A percentile compares a stretch with the other conserved stretches of the same genome.
Conservation (phyloP, 1,139 yeast genomes). For the Scheffersomyces insectosa region DNA sequence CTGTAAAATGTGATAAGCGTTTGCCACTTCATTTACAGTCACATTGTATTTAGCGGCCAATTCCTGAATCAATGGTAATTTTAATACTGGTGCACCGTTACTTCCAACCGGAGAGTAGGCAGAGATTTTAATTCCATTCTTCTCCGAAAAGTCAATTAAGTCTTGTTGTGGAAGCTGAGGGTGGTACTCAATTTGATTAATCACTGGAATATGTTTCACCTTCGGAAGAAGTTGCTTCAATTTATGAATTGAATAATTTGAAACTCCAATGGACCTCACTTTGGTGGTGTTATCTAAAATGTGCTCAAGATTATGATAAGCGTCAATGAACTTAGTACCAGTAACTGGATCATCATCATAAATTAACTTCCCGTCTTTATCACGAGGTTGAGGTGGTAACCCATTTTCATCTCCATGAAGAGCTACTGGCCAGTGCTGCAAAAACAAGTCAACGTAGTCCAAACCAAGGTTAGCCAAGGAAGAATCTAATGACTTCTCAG, state of each 20-base stretch:
- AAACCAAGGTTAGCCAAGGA: slow-evolving; percentile 43
- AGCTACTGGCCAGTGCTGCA: slow-evolving; percentile 65
- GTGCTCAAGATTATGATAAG: slow-evolving; percentile 50
- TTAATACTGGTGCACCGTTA: slow-evolving; percentile 36
- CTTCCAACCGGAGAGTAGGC: slow-evolving; percentile 42
- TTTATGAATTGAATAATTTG: slow-evolving; percentile 32
- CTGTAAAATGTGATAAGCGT: slow-evolving; percentile 39
- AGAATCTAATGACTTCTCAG: slow-evolving; percentile 37
- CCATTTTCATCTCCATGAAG: slow-evolving; percentile 41
- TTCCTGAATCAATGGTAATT: slow-evolving; percentile 30
- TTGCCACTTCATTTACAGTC: slow-evolving; percentile 33
- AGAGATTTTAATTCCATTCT: slow-evolving; percentile 25
- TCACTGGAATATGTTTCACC: slow-evolving; percentile 29
- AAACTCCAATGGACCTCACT: slow-evolving; percentile 33
- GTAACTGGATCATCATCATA: slow-evolving; percentile 43
- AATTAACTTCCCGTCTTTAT: slow-evolving; percentile 40
- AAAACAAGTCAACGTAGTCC: slow-evolving; percentile 58
- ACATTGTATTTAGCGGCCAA: slow-evolving; percentile 35
- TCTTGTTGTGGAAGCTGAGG: slow-evolving; percentile 42
- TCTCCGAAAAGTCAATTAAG: slow-evolving; percentile 27
- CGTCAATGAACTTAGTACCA: slow-evolving; percentile 43
- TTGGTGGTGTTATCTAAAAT: slow-evolving; percentile 32
- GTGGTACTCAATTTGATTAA: slow-evolving; percentile 40
- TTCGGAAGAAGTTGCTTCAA: slow-evolving; percentile 28
- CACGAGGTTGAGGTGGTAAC: slow-evolving; percentile 34